These are phyloP conservation scores for Cetraspora pellucida DNA, from an alignment of 192 early-diverging fungal species.

Conservation along the genomic window DNA sequence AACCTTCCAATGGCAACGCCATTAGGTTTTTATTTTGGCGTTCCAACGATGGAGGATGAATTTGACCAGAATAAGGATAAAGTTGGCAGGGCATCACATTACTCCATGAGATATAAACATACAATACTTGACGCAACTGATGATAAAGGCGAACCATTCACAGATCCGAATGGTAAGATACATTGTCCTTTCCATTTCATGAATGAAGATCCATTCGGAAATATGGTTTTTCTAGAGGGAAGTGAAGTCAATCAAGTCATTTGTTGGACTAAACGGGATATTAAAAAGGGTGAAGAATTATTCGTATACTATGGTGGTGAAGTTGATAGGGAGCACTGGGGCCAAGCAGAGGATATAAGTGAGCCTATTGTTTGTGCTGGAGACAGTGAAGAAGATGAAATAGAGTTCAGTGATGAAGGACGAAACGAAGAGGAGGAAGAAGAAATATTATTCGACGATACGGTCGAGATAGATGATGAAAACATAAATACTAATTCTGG, in stretches of 20 bases:
- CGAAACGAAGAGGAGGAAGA: not conserved
- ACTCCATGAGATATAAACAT: conserved; percentile 89
- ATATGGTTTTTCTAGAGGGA: conserved; percentile 80
- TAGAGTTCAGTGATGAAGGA: not conserved
- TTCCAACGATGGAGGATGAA: conserved; percentile 95
- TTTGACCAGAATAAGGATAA: conserved; percentile 87
- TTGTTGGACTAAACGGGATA: conserved; percentile 70
- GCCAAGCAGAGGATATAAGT: conserved; percentile 3
- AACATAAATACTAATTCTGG: too few relatives aligned
- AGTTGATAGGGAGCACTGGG: conserved; percentile 78
- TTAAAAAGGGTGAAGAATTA: conserved; percentile 78
- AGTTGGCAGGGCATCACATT: conserved; percentile 77
- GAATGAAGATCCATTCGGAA: conserved; percentile 67
- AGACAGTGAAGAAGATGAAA: conserved; percentile 16
- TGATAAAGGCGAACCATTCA: conserved; percentile 72
- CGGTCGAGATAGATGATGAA: too few relatives aligned
- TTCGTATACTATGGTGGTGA: conserved; percentile 87
- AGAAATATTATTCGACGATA: not conserved
- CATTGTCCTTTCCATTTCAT: conserved; percentile 94
- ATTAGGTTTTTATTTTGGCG: conserved; percentile 93
- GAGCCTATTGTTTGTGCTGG: not conserved
- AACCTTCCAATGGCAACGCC: conserved; percentile 73
- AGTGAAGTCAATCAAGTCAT: conserved; percentile 85
- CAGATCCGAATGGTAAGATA: conserved; percentile 57
- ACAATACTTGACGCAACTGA: conserved; percentile 92